Percentiles rank a stretch among this genome's conserved stretches.
Conservation (phyloP, 306 rosid genomes). For the Dryas octopetala region DNA sequence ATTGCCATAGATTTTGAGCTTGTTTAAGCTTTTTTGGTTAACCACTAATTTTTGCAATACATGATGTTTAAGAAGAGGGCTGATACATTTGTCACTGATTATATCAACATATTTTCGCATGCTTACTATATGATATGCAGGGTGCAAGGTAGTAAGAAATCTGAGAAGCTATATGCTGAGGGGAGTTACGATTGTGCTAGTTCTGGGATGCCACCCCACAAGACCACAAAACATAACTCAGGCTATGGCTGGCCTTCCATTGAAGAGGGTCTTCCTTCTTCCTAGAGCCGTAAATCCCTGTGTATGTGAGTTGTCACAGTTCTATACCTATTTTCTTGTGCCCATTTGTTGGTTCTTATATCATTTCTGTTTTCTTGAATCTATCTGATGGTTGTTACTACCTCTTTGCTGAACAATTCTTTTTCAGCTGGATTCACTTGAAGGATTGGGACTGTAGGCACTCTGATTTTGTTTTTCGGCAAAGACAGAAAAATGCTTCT, state of each 20-base stretch:
- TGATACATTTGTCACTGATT: neutral
- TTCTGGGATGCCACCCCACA: slow-evolving; percentile 52
- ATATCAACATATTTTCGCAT: neutral
- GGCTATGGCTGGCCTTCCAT: slow-evolving; percentile 65
- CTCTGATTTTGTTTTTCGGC: neutral
- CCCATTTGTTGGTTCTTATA: neutral
- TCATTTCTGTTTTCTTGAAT: neutral
- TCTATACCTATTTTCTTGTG: neutral
- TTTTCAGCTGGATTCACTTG: neutral
- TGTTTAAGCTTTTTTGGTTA: too few species aligned
- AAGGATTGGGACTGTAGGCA: neutral
- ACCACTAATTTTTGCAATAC: neutral
- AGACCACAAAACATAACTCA: slow-evolving; percentile 59
- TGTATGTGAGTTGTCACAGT: slow-evolving; percentile 18
- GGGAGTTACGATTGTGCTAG: slow-evolving; percentile 52
- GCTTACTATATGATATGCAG: slow-evolving; percentile 9
- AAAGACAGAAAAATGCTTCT: too few species aligned
- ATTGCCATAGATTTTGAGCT: too few species aligned
- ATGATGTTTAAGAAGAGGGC: neutral
- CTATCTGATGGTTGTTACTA: neutral
- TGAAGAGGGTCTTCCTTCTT: slow-evolving; percentile 41
- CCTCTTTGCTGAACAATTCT: neutral
- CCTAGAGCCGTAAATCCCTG: slow-evolving; percentile 43
- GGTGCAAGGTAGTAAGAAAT: neutral
- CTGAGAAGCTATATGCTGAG: slow-evolving; percentile 15